Conservation (phyloP, 345 rosid species). For the Hibiscus trionum region DNA sequence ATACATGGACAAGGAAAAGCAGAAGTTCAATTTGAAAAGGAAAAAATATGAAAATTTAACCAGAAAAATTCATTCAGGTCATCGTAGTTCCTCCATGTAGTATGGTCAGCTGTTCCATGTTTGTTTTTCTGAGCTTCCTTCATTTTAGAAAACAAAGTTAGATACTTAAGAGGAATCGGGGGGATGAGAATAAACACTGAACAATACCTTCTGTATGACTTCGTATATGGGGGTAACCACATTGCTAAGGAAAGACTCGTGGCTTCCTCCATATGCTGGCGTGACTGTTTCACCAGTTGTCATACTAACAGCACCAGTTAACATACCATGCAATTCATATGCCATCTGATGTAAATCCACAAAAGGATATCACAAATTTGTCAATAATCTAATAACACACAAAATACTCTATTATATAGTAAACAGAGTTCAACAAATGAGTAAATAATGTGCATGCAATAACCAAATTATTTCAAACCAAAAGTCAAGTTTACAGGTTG, state of each 20-base stretch:
- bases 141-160: conserved; percentile 23
- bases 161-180: conserved; percentile 6
- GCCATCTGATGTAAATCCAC: conserved; percentile 61
- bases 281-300: conserved; percentile 48
- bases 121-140: conserved; percentile 83
- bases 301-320: conserved; percentile 45
- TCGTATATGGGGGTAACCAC: conserved; percentile 75
- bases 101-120: conserved; percentile 77
- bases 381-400: neutral
- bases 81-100: conserved; percentile 97
- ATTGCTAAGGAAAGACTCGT: conserved; percentile 63
- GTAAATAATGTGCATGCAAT: neutral
- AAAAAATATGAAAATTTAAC: conserved; percentile 26
- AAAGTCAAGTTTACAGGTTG: too few relatives aligned
- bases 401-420: neutral
- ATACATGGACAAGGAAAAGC: neutral
- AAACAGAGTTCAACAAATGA: neutral
- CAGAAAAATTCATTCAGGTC: conserved; percentile 93
- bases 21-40: neutral
- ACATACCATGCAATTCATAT: conserved; percentile 68
- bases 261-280: conserved; percentile 61
- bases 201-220: conserved; percentile 52
- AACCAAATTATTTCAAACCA: too few relatives aligned
- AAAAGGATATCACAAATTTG: neutral
- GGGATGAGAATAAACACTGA: conserved; percentile 10